phyloP scores from a whole-genome alignment of 208 protist genomes.

The Vickermania ingenoplastis region DNA sequence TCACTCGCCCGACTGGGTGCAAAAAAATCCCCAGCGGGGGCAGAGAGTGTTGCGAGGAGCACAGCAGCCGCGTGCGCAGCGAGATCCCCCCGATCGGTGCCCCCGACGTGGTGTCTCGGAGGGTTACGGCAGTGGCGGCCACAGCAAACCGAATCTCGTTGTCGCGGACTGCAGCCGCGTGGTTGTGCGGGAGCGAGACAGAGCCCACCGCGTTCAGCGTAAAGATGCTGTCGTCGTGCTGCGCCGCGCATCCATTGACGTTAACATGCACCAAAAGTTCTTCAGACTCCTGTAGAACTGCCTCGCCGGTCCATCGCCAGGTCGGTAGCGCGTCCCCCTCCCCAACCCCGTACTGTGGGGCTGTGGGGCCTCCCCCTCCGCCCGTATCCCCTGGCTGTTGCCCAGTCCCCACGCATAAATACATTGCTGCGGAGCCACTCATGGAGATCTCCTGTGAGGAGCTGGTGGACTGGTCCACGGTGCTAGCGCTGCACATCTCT shows the following conservation, averaged over 20 bases:
- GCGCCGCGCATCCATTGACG: neutral
- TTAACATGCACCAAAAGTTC: neutral
- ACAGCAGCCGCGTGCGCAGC: constrained; percentile 5
- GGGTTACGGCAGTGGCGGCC: neutral
- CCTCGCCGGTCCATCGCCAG: neutral
- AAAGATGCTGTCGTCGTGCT: neutral
- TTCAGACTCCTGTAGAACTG: neutral
- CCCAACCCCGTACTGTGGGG: too few species aligned
- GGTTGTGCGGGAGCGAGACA: neutral
- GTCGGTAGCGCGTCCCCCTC: too few species aligned
- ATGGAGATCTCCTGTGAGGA: too few species aligned
- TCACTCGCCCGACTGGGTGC: neutral
- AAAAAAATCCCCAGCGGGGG: constrained; percentile 6
- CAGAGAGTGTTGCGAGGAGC: constrained; percentile 2
- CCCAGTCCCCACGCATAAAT: too few species aligned
- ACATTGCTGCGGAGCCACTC: too few species aligned
- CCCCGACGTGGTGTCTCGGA: neutral
- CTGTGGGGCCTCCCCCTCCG: too few species aligned
- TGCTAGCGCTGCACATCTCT: too few species aligned
- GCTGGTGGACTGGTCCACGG: too few species aligned
- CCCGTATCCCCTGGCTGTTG: too few species aligned
- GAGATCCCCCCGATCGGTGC: neutral
- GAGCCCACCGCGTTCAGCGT: neutral
- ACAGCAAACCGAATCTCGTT: neutral
- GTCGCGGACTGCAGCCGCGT: neutral